These are phyloP conservation scores for Aspergillus indologenus DNA, from an alignment of 495 filamentous ascomycete species.

Conservation along the genomic window DNA sequence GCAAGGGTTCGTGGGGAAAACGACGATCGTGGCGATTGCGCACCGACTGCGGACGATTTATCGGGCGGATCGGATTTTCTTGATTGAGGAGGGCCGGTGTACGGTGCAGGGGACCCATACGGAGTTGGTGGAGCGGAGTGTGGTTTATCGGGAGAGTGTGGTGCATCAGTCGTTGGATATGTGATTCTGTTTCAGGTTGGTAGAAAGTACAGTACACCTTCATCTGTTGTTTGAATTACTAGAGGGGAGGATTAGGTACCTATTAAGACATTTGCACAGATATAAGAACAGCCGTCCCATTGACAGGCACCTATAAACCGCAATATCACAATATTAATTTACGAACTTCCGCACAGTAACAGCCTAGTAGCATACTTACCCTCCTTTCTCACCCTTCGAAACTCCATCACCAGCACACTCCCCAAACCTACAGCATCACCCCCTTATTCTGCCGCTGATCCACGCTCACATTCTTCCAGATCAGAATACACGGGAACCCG, in stretches of 20 bases:
- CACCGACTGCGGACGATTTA: slow-evolving; percentile 74
- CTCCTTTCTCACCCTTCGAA: no score
- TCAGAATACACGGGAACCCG: slow-evolving; percentile 32
- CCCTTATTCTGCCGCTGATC: slow-evolving; percentile 46
- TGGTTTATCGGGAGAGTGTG: slow-evolving; percentile 57
- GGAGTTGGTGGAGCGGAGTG: slow-evolving; percentile 57
- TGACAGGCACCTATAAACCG: no score
- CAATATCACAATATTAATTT: no score
- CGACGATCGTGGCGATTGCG: slow-evolving; percentile 76
- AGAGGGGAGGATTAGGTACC: no score
- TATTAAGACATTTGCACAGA: no score
- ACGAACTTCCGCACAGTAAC: no score
- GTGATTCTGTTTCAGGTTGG: no score
- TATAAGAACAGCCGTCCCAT: no score
- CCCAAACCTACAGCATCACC: not conserved
- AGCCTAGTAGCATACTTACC: no score
- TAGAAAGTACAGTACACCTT: no score
- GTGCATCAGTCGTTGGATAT: slow-evolving; percentile 29
- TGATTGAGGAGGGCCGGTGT: slow-evolving; percentile 65
- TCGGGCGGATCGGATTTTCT: slow-evolving; percentile 71
- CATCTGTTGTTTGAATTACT: no score
- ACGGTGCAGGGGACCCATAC: slow-evolving; percentile 67
- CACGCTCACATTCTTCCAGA: slow-evolving; percentile 44
- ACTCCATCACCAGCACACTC: no score
- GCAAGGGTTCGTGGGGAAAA: slow-evolving; percentile 61